phyloP scores from a whole-genome alignment of 345 rosid genomes.

The Raphanus raphanistrum region DNA sequence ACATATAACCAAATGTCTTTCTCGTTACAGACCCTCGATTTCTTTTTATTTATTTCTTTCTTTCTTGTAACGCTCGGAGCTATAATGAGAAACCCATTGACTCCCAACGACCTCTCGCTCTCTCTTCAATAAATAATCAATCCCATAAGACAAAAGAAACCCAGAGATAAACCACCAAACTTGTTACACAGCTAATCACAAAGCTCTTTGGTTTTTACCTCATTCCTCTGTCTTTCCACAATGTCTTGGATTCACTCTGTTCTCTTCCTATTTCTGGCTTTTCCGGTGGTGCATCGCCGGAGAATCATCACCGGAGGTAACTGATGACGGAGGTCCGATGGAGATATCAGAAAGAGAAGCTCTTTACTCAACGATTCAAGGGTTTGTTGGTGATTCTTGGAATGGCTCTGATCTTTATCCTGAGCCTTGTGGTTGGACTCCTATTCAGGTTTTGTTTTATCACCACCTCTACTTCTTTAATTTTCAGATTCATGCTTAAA shows the following conservation, averaged over 20 bases:
- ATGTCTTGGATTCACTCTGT: conserved; percentile 34
- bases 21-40: conserved; percentile 35
- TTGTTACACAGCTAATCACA: neutral
- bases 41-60: neutral
- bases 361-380: conserved; percentile 67
- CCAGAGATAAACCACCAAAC: conserved; percentile 6
- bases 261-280: conserved; percentile 5
- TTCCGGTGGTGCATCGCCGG: conserved; percentile 11
- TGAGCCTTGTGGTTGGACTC: conserved; percentile 97
- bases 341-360: conserved; percentile 59
- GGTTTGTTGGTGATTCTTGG: conserved; percentile 82
- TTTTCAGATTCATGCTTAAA: neutral
- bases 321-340: conserved; percentile 59
- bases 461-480: neutral
- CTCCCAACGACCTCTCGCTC: conserved; percentile 42
- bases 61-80: conserved; percentile 18
- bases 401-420: conserved; percentile 93
- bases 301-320: conserved; percentile 10
- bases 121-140: conserved; percentile 32
- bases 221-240: neutral
- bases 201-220: conserved; percentile 2
- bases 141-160: conserved; percentile 20
- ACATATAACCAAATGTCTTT: conserved; percentile 41
- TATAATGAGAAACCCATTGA: conserved; percentile 29
- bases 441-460: conserved; percentile 60